These are phyloP conservation scores for Penicillium longicatenatum DNA, from an alignment of 495 filamentous ascomycete species.

Conservation along the genomic window DNA sequence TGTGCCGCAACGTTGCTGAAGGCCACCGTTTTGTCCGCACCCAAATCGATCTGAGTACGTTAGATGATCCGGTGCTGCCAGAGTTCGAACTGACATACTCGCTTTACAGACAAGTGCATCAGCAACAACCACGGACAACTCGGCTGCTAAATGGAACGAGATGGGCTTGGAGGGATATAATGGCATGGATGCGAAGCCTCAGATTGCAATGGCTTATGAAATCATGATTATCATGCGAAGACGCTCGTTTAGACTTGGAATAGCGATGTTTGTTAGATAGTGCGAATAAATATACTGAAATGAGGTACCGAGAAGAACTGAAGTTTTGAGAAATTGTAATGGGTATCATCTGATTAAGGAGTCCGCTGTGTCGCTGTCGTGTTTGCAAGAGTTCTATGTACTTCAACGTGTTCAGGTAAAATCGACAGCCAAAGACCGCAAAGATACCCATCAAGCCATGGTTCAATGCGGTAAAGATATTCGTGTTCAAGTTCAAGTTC, in stretches of 20 bases:
- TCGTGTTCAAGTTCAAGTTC: background rate
- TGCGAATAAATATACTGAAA: background rate
- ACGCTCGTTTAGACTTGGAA: slow-evolving; percentile 8
- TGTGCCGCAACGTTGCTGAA: slow-evolving; percentile 20
- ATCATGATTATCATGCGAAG: slow-evolving; percentile 8
- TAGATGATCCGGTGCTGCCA: background rate
- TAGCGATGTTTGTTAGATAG: background rate
- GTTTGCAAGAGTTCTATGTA: no score
- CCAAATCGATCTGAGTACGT: slow-evolving; percentile 23
- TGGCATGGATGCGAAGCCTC: background rate
- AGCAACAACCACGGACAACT: slow-evolving; percentile 27
- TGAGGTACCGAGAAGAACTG: no score
- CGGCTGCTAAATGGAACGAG: slow-evolving; percentile 14
- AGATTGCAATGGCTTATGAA: background rate
- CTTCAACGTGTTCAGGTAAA: no score
- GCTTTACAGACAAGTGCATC: slow-evolving; percentile 23
- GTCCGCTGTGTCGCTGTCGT: no score
- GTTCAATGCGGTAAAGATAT: background rate
- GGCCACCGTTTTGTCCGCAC: slow-evolving; percentile 18
- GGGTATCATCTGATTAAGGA: background rate
- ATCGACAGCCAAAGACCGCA: no score
- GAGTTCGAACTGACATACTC: background rate
- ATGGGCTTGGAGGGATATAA: background rate
- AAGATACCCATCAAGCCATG: no score
- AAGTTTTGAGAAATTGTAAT: background rate